Evolutionary conservation across 805 yeast species (phyloP), one percentile per base, ranked within the genome.

Genomic region (Metschnikowia lunata): DNA sequence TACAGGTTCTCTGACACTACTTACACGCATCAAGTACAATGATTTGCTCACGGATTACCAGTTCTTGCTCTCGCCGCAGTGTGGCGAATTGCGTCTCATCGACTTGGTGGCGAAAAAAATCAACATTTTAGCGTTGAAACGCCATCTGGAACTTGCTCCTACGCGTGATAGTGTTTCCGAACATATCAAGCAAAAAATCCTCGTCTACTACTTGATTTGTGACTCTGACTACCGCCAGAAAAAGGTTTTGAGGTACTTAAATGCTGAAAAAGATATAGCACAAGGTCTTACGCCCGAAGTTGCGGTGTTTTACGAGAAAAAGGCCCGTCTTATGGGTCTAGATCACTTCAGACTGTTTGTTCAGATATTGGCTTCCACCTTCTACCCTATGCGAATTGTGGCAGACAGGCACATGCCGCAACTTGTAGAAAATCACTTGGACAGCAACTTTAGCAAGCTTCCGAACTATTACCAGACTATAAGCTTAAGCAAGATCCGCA

Each of bases 1-100:
- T 29, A 27, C 27, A 23, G 42, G 44, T 6, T 14, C 43, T 10
- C 36, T 36, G 39, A 37, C 48, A 2, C 30, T 44, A 1, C 38
- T 51, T n/a, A 46, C 59, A 11, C 57, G 56, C 44, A 46, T 64
- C 40, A 66, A 60, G 49, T 62, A 60, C 41, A 52, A 57, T 27
- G 75, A 71, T 48, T 48, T 69, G 27, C 40, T 48, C 30, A 58
- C 66, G 8, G 74, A 70, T 48, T 63, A 57, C 44, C 64, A 60
- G 45, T 57, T 53, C 37, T 47, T 68, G 9, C 29, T 47, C 3
- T 29, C 49, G 8, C 44, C 44, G 6, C 34, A 34, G 8, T 46
- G 53, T 10, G 53, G 40, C 27, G 47, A 47, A 8, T 38, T 49
- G 15, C 47, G 56, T 29, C 41, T 60, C 15, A 54, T 61, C 26